These are phyloP conservation scores for Smittium culicis DNA, from an alignment of 371 early-diverging fungal species.

Conservation along the genomic window DNA sequence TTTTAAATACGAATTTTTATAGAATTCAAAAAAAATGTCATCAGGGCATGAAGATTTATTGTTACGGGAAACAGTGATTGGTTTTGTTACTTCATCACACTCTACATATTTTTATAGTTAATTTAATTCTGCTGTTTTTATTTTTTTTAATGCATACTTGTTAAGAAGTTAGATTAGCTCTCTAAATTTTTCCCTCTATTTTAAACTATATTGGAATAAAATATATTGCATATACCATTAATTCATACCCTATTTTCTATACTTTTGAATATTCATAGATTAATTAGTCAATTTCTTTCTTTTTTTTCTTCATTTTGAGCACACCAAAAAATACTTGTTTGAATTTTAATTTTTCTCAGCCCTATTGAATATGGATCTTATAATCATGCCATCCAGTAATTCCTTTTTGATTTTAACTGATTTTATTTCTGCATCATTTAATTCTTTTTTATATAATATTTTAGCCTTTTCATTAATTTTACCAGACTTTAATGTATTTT, in stretches of 20 bases:
- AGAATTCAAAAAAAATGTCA: neutral
- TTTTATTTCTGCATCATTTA: neutral
- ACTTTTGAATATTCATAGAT: neutral
- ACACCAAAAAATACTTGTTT: neutral
- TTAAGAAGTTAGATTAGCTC: neutral
- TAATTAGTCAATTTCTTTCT: neutral
- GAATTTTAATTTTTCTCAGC: neutral
- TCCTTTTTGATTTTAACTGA: neutral
- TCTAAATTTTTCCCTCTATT: no score
- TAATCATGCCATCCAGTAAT: neutral
- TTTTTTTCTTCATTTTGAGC: constrained; percentile 2
- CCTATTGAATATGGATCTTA: neutral
- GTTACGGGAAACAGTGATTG: neutral
- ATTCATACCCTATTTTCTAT: neutral
- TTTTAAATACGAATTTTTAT: neutral
- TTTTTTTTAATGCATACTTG: neutral
- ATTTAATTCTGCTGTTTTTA: neutral
- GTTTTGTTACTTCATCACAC: neutral
- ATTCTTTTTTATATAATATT: neutral
- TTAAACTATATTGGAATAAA: constrained; percentile 7
- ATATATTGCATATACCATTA: neutral
- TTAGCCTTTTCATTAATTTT: neutral
- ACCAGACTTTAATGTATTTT: neutral
- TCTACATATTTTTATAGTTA: neutral
- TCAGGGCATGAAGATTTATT: neutral